These are phyloP conservation scores for Hymenoscyphus fructigenus DNA, from an alignment of 2,329 filamentous ascomycete species.

Conservation along the genomic window DNA sequence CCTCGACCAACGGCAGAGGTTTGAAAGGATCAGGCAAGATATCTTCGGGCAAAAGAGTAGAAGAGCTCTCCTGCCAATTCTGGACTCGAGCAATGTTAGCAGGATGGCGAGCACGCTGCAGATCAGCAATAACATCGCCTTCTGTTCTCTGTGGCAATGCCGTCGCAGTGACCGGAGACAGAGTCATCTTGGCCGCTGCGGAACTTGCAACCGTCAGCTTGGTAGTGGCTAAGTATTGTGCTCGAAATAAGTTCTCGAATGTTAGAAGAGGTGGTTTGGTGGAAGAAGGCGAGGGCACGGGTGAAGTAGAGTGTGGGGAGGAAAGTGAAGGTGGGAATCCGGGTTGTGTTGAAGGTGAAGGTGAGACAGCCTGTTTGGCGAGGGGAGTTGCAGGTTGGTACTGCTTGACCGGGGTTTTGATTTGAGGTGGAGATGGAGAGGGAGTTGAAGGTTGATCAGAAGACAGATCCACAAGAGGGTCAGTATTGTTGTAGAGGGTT, in stretches of 20 bases:
- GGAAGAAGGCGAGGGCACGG: neutral
- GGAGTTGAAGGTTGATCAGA: neutral
- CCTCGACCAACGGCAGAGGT: neutral
- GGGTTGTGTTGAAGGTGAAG: neutral
- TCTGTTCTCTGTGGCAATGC: constrained; percentile 29
- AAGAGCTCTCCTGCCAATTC: neutral
- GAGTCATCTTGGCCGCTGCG: constrained; percentile 7
- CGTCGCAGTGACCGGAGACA: constrained; percentile 10
- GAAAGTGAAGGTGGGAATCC: neutral
- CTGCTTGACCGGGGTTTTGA: neutral
- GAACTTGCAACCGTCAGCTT: neutral
- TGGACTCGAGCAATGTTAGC: constrained; percentile 1
- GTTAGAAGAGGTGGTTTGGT: neutral
- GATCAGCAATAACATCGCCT: constrained; percentile 34
- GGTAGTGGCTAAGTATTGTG: neutral
- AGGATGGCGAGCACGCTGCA: constrained; percentile 17
- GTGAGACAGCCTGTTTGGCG: neutral
- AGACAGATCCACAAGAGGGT: neutral
- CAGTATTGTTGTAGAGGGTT: neutral
- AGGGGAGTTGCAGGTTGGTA: neutral
- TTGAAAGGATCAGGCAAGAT: neutral
- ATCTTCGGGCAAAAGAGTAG: neutral
- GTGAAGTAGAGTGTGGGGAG: neutral
- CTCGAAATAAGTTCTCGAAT: too few species aligned
- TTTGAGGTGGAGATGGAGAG: neutral